Base-by-base conservation (phyloP, 169 alveolate genomes). In the Cryptosporidium andersoni region DNA sequence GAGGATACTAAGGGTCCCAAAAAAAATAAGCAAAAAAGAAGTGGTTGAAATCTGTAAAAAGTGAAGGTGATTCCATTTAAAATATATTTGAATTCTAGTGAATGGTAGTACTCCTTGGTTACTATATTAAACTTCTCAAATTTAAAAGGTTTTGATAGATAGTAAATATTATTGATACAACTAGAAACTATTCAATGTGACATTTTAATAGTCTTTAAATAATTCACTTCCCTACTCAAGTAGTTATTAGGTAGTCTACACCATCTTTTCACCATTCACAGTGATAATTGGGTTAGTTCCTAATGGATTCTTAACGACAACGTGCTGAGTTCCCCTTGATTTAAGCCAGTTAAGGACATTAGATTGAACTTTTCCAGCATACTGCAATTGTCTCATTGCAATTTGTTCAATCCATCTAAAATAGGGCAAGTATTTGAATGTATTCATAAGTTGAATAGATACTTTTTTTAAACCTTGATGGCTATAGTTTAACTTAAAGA, bases 381-480 rank as follows among this genome's bases (percentile, higher is more conserved):
- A 58, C 34, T 74, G 85, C 34, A 74, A 36, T 60, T 74, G 85
- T 42, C 64, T 74, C 43, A 11, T 53, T 56, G 85, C 68, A 53
- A 74, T 74, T 74, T 74, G 85, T 43, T 74, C 85, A 43, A 74
- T 62, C 85, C 85, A 74, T 45, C 85, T 74, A 16, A 36, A 58
- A 56, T 39, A 67, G n/a, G 4, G 3, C 34, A 51, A 67, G 43
- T 14, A 45, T 64, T 8, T 3, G 36, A 7, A 8, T n/a, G 34
- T 43, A 16, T 49, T 49, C n/a, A 11, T 49, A 11, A 12, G 11
- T 25, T 25, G 25, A 25, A 25, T 25, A 25, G 25, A 25, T 49
- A 9, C n/a, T 25, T 60, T 39, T 34, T 60, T 60, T 34, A 4
- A 5, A 25, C 39, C 3, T 47, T 1, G 4, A 7, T 16, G 11